These are phyloP conservation scores for Pseudonitzschia delicatissima DNA, from an alignment of 108 stramenopile species.

Conservation along the genomic window DNA sequence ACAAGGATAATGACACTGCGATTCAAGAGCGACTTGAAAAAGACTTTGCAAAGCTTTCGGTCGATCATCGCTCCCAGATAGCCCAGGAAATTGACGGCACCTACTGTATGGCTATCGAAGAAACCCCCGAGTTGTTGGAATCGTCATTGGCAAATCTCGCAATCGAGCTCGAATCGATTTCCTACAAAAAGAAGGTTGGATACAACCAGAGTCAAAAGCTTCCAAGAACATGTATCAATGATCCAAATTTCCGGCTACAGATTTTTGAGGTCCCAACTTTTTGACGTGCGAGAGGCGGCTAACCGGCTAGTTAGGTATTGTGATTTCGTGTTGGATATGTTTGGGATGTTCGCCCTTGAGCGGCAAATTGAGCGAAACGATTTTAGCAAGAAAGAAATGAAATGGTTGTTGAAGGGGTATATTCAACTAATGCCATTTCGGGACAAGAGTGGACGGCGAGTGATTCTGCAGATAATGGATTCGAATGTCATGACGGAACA, in stretches of 20 bases:
- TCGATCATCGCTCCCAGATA: not conserved
- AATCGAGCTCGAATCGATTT: not conserved
- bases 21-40: not conserved
- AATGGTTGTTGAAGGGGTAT: slow-evolving; percentile 7
- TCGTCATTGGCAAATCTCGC: not conserved
- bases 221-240: slow-evolving; percentile 11
- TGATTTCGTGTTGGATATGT: slow-evolving; percentile 18
- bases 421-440: slow-evolving; percentile 7
- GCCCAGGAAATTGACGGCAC: slow-evolving; percentile 2
- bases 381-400: slow-evolving; percentile 17
- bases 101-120: not conserved
- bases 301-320: slow-evolving; percentile 12
- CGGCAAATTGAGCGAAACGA: slow-evolving; percentile 6
- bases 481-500: not conserved
- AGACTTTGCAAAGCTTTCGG: not conserved
- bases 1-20: not conserved
- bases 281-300: slow-evolving; percentile 7
- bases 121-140: slow-evolving; percentile 12
- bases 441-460: not conserved
- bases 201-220: slow-evolving; percentile 1
- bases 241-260: slow-evolving; percentile 6
- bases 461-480: slow-evolving; percentile 9
- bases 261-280: slow-evolving; percentile 12
- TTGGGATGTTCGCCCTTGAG: slow-evolving; percentile 11
- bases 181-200: slow-evolving; percentile 2